Percentiles rank a stretch among this genome's conserved stretches.
These are phyloP conservation scores for Hirschfeldia incana DNA, from an alignment of 345 rosid genomes.

Conservation along the genomic window DNA sequence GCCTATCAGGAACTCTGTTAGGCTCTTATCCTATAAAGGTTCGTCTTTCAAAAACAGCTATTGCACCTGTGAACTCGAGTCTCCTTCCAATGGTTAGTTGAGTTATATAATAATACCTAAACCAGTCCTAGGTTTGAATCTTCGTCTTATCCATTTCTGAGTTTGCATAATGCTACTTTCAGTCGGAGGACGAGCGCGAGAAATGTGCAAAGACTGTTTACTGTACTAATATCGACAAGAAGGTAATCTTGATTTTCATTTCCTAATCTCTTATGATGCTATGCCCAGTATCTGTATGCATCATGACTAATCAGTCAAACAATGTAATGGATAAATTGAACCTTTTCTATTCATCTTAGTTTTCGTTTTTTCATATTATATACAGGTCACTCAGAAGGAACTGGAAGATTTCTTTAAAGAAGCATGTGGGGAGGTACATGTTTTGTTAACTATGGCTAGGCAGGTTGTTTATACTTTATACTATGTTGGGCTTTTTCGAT, in stretches of 20 bases:
- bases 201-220: slow-evolving; percentile 89
- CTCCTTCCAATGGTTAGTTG: slow-evolving; percentile 68
- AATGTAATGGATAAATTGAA: neutral
- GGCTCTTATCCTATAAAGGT: slow-evolving; percentile 81
- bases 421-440: slow-evolving; percentile 85
- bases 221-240: slow-evolving; percentile 87
- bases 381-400: slow-evolving; percentile 69
- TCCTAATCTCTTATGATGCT: neutral
- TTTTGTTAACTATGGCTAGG: slow-evolving; percentile 1
- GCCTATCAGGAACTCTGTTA: slow-evolving; percentile 72
- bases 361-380: neutral
- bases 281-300: neutral
- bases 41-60: slow-evolving; percentile 91
- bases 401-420: slow-evolving; percentile 75
- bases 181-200: slow-evolving; percentile 89
- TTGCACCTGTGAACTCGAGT: slow-evolving; percentile 27
- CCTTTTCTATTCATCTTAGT: neutral
- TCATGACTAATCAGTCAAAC: neutral
- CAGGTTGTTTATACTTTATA: neutral
- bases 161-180: neutral
- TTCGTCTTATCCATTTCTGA: neutral
- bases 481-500: neutral
- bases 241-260: slow-evolving; percentile 46
- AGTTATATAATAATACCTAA: neutral
- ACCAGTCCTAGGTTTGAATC: neutral